Base-by-base conservation (phyloP, 2,329 filamentous ascomycete species). In the Trichoderma simmonsii region DNA sequence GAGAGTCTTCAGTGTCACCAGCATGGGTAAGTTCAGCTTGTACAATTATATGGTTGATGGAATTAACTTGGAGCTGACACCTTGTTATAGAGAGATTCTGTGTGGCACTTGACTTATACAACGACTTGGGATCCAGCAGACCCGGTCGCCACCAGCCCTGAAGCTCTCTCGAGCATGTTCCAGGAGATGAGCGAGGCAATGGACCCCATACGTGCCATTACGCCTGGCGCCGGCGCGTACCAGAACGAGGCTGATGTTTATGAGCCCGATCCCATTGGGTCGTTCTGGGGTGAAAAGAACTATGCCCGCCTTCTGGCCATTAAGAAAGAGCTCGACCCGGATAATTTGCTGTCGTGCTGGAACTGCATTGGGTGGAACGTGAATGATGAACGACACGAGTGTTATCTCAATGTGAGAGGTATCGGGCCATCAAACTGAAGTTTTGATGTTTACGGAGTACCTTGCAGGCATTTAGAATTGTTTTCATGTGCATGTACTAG, bases 311-410 rank as follows among this genome's bases (percentile, higher is more conserved):
- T 86, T 26, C 63, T 81, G 24, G 56, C 54, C 3, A 79, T 88
- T 54, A 89, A 89, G 82, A 75, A 80, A 34, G 82, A 80, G 74
- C 86, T 84, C 74, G 86, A 86, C 75, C 79, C 83, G 8, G 63
- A 78, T 1, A 76, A 77, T 6, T 68, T 88, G 12, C 86, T 85
- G 34, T 61, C 60, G 14, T 73, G 72, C 39, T 73, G 59, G 63
- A 64, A 56, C 24, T 73, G 72, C 77, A 32, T 73, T 26, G 72
- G 72, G 6, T 73, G 61, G 57, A 51, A 64, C 12, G 30, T 54
- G n/a, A 36, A 36, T 14, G 60, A 73, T 54, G 21, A 61, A 7
- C 57, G 66, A 34, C 60, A 65, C 21, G 66, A 56, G 14, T 72
- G 71, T 8, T 72, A 71, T 59, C 66, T 57, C 9, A 57, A 59